A percentile compares a stretch with the other conserved stretches of the same genome.
These are phyloP conservation scores for Lachancea dasiensis DNA, from an alignment of 805 yeast species.

Conservation along the genomic window DNA sequence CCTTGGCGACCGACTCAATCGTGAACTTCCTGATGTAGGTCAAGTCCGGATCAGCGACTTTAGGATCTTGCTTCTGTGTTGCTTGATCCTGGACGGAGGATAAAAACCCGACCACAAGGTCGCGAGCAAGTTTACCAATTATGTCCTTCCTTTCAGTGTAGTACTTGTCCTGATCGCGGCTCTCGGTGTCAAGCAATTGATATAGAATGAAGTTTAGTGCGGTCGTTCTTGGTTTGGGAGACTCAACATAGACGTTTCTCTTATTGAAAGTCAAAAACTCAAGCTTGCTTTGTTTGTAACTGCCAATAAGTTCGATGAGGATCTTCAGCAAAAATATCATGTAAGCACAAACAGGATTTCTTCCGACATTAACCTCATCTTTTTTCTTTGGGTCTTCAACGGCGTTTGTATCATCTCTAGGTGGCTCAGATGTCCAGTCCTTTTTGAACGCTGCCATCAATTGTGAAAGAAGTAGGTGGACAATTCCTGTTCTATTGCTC, in stretches of 20 bases:
- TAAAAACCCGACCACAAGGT: conserved; percentile 56
- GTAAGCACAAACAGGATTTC: conserved; percentile 56
- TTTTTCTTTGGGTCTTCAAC: conserved; percentile 20
- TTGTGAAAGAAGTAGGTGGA: conserved; percentile 58
- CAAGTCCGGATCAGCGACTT: conserved; percentile 60
- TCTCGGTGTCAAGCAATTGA: conserved; percentile 59
- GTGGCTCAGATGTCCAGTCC: conserved; percentile 39
- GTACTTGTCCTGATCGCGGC: conserved; percentile 31
- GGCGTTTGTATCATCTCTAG: conserved; percentile 29
- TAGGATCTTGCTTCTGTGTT: conserved; percentile 37
- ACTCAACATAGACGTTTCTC: conserved; percentile 39
- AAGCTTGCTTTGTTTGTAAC: conserved; percentile 74
- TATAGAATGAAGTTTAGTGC: conserved; percentile 72
- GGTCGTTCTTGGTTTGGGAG: conserved; percentile 65
- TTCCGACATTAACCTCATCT: conserved; percentile 35
- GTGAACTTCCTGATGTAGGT: conserved; percentile 67
- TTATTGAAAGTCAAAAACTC: conserved; percentile 75
- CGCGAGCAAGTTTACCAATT: conserved; percentile 56
- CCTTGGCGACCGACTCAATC: conserved; percentile 59
- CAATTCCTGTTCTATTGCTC: conserved; percentile 46
- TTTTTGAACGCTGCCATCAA: conserved; percentile 45
- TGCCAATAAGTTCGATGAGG: conserved; percentile 63
- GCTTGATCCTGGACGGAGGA: conserved; percentile 50
- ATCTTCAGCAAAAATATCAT: conserved; percentile 62
- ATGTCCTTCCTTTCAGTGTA: conserved; percentile 45